A percentile compares a stretch with the other conserved stretches of the same genome.
Evolutionary conservation across 2,329 filamentous ascomycete species (phyloP).

Genomic region (Diaporthe sp.): DNA sequence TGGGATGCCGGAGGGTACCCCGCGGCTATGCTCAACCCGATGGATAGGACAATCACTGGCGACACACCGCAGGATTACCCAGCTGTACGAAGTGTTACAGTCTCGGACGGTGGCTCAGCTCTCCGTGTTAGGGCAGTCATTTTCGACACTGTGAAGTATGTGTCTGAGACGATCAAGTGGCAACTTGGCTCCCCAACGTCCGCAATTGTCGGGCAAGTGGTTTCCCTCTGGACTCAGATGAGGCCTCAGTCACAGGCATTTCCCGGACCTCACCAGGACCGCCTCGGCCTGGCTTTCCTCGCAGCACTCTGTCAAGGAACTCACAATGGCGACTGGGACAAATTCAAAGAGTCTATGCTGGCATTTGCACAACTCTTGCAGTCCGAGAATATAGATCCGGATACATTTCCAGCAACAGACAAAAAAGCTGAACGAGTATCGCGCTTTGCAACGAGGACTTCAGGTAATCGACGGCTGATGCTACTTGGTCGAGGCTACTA

Average conservation of each 20-base stretch:
- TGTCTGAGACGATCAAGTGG: not conserved
- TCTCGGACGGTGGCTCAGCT: not conserved
- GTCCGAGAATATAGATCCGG: not conserved
- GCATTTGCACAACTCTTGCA: constrained; percentile 12
- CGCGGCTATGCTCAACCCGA: not conserved
- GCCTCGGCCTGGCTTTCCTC: not conserved
- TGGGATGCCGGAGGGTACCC: not conserved
- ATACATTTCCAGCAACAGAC: not conserved
- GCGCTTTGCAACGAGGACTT: not conserved
- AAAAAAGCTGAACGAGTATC: not conserved
- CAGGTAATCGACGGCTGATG: not conserved
- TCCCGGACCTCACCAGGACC: not conserved
- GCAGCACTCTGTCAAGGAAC: not conserved
- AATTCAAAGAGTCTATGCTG: not conserved
- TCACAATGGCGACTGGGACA: not conserved
- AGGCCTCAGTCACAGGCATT: not conserved
- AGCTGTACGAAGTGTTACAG: not conserved
- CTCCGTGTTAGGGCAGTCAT: constrained; percentile 2
- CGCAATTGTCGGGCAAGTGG: not conserved
- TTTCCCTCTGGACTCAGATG: not conserved
- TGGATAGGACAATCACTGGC: not conserved
- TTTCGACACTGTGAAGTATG: not conserved
- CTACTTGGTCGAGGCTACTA: constrained; percentile 36
- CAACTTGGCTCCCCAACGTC: not conserved
- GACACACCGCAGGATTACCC: not conserved